phyloP scores from a whole-genome alignment of 148 eudicot genomes.

The Euryodendron excelsum region DNA sequence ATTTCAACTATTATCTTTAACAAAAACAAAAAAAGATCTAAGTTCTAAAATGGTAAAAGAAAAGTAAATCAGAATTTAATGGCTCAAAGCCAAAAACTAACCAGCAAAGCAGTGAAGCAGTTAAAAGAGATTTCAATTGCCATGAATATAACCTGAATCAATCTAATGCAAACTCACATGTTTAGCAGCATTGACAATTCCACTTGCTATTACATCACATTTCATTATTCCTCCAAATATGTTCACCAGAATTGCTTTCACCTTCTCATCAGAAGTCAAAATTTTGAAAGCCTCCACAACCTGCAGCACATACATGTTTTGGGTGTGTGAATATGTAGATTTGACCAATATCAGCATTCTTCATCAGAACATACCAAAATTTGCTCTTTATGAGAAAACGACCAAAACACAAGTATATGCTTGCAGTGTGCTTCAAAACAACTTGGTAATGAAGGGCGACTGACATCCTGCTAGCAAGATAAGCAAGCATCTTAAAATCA shows the following conservation, averaged over 20 bases:
- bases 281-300: slow-evolving; percentile 93
- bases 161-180: slow-evolving; percentile 39
- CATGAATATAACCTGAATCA: not conserved
- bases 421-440: not conserved
- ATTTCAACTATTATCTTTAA: too few species aligned
- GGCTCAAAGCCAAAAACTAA: not conserved
- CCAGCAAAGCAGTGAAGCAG: not conserved
- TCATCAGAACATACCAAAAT: too few species aligned
- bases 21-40: too few species aligned
- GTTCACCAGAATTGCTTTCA: slow-evolving; percentile 93
- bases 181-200: slow-evolving; percentile 97
- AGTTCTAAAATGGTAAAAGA: too few species aligned
- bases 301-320: slow-evolving; percentile 14
- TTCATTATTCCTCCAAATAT: slow-evolving; percentile 99
- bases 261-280: slow-evolving; percentile 93
- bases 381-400: too few species aligned
- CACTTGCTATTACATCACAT: slow-evolving; percentile 96
- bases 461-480: slow-evolving; percentile 3
- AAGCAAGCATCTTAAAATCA: not conserved
- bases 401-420: not conserved
- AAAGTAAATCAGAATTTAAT: not conserved
- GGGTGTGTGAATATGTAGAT: too few species aligned
- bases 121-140: not conserved
- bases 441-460: not conserved
- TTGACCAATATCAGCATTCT: too few species aligned